Conservation (phyloP, 169 alveolate species). For the Babesia bigemina region DNA sequence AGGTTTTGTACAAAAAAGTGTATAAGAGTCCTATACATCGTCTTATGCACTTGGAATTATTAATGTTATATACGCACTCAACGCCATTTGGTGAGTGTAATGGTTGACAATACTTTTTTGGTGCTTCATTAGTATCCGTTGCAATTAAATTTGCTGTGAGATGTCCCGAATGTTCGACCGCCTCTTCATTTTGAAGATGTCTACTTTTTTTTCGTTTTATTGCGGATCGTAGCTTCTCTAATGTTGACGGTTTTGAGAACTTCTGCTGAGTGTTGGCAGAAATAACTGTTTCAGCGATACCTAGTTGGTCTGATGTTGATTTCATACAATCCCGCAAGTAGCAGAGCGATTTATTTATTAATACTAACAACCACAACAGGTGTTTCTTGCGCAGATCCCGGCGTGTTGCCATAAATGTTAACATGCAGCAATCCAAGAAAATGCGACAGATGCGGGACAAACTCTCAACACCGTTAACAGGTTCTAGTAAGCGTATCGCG, state of each 20-base stretch:
- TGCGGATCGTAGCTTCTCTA: background rate
- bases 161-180: background rate
- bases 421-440: slow-evolving; percentile 16
- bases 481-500: background rate
- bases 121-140: background rate
- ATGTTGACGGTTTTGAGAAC: background rate
- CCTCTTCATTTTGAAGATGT: background rate
- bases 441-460: slow-evolving; percentile 11
- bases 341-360: background rate
- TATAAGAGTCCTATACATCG: slow-evolving; percentile 17
- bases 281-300: background rate
- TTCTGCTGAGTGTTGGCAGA: background rate
- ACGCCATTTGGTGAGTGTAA: background rate
- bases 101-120: no score
- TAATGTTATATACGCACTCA: background rate
- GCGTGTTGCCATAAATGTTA: background rate
- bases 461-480: background rate
- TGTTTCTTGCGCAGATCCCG: background rate
- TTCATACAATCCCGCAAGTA: background rate
- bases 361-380: slow-evolving; percentile 8
- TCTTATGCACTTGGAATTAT: background rate
- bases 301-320: background rate
- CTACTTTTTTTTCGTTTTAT: background rate
- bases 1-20: slow-evolving; percentile 2
- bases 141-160: background rate